A percentile compares a stretch with the other conserved stretches of the same genome.
These are phyloP conservation scores for Talaromyces borbonicus DNA, from an alignment of 495 filamentous ascomycete genomes.

Conservation along the genomic window DNA sequence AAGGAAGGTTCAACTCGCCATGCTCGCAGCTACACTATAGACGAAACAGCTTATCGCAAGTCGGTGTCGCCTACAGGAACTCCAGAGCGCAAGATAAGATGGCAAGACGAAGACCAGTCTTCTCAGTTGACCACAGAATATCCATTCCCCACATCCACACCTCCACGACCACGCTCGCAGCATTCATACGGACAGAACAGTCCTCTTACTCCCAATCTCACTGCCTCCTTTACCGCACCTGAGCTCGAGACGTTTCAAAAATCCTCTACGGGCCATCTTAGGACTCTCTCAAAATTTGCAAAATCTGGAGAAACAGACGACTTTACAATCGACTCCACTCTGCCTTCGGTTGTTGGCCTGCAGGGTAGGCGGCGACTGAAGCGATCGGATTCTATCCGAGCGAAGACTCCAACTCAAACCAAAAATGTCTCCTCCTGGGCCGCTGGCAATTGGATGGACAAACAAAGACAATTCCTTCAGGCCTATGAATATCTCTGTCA, in stretches of 20 bases:
- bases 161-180: constrained; percentile 27
- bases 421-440: constrained; percentile 53
- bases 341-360: constrained; percentile 77
- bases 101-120: constrained; percentile 26
- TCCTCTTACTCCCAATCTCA: constrained; percentile 31
- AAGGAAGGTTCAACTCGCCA: constrained; percentile 27
- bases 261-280: constrained; percentile 79
- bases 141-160: constrained; percentile 11
- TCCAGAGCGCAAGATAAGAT: constrained; percentile 23
- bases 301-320: constrained; percentile 65
- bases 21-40: constrained; percentile 34
- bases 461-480: constrained; percentile 89
- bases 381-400: constrained; percentile 51
- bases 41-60: constrained; percentile 28
- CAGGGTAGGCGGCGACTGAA: constrained; percentile 78
- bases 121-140: constrained; percentile 6
- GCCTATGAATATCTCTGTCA: constrained; percentile 99
- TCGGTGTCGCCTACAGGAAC: constrained; percentile 10
- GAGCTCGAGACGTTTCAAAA: constrained; percentile 71
- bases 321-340: constrained; percentile 61
- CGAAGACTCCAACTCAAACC: constrained; percentile 38
- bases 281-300: constrained; percentile 80
- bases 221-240: constrained; percentile 47
- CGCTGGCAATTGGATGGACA: constrained; percentile 96
- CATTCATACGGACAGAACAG: constrained; percentile 30